Evolutionary conservation across 768 basidiomycete species (phyloP).

Genomic region (Lactarius hengduanensis): DNA sequence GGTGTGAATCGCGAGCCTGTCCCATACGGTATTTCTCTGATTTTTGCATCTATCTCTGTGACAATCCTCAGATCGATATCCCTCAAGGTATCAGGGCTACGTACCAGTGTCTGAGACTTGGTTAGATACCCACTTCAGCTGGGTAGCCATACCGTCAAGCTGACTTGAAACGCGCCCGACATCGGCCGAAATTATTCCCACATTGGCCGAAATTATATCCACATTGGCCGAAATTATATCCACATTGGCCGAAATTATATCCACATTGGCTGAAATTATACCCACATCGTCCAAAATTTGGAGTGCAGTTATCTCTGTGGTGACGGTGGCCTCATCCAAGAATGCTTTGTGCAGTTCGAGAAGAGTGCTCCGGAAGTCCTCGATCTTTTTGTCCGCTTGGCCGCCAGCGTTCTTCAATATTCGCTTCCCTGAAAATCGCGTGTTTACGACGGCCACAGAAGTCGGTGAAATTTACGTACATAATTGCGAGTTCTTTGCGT

Average conservation of each 20-base stretch:
- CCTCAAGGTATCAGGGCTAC: neutral
- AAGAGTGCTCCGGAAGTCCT: neutral
- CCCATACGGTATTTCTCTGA: neutral
- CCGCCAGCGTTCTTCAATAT: neutral
- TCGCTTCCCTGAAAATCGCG: neutral
- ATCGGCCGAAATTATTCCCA: neutral
- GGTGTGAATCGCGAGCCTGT: neutral
- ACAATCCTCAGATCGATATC: neutral
- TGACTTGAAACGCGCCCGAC: no score
- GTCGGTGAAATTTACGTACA: neutral
- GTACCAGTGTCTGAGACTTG: neutral
- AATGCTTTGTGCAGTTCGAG: neutral
- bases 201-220: neutral
- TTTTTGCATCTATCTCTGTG: neutral
- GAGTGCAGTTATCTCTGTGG: neutral
- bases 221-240: no score
- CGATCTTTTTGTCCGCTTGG: neutral
- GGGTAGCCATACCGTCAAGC: neutral
- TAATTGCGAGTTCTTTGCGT: neutral
- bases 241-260: no score
- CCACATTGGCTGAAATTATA: no score
- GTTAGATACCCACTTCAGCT: neutral
- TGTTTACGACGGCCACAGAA: neutral
- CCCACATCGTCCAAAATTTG: neutral
- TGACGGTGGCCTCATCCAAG: neutral